These are phyloP conservation scores for Puya raimondii DNA, from an alignment of 176 grass and related monocot genomes.

Conservation along the genomic window DNA sequence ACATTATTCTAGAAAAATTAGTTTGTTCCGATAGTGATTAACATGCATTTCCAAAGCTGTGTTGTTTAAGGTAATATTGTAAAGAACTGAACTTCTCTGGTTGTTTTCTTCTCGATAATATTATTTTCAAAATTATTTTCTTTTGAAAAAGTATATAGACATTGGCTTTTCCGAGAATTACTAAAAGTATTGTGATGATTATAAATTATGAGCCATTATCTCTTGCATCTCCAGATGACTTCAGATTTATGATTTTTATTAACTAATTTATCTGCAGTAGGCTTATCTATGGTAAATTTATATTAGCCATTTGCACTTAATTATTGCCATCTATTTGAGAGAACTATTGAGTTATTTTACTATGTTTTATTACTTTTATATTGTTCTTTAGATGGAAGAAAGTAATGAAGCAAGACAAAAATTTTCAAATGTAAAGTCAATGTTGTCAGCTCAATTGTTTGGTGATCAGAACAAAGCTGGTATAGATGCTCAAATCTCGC, in stretches of 20 bases:
- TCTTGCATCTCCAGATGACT: too few species aligned
- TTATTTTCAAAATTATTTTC: too few species aligned
- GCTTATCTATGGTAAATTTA: too few species aligned
- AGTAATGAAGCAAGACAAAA: conserved; percentile 79
- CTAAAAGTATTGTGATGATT: too few species aligned
- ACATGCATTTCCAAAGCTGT: neutral
- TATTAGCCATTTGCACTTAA: neutral
- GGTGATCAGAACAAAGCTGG: conserved; percentile 47
- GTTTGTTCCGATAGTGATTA: neutral
- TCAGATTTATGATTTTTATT: too few species aligned
- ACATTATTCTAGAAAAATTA: neutral
- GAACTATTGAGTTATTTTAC: conserved; percentile 1
- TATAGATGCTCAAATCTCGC: conserved; percentile 62
- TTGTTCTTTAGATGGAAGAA: conserved; percentile 57
- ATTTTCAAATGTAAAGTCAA: conserved; percentile 97
- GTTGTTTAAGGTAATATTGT: too few species aligned
- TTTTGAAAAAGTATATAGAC: neutral
- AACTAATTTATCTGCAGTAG: too few species aligned
- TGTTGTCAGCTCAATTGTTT: conserved; percentile 94
- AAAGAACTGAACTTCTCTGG: neutral
- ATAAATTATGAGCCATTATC: too few species aligned
- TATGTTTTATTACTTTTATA: conserved; percentile 4
- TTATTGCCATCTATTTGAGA: neutral
- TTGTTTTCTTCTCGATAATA: neutral
- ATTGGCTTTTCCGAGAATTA: neutral